phyloP scores from a whole-genome alignment of 2,329 filamentous ascomycete species.

The Trichoderma arundinaceum region DNA sequence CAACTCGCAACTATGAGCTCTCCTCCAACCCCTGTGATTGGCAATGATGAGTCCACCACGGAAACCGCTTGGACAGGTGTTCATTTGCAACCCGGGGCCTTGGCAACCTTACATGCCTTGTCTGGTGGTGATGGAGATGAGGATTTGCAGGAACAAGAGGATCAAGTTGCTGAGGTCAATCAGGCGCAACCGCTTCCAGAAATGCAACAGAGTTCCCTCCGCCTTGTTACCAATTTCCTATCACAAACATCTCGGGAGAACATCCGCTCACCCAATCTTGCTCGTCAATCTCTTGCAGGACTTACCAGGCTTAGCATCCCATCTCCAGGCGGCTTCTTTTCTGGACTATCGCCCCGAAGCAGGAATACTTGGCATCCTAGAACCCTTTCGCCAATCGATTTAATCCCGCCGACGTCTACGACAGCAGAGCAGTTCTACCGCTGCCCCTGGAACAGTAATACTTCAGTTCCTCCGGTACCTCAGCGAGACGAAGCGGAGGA shows the following conservation, averaged over 20 bases:
- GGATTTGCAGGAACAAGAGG: conserved; percentile 51
- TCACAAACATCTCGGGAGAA: conserved; percentile 35
- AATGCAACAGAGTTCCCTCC: conserved; percentile 60
- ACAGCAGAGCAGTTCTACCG: conserved; percentile 94
- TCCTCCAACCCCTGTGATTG: conserved; percentile 80
- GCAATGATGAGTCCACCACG: conserved; percentile 57
- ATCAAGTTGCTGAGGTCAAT: conserved; percentile 53
- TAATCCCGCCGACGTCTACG: conserved; percentile 76
- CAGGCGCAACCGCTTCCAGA: conserved; percentile 37
- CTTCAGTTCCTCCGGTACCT: conserved; percentile 46
- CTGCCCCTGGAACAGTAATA: conserved; percentile 70
- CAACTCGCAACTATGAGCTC: conserved; percentile 84
- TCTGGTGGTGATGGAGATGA: conserved; percentile 68
- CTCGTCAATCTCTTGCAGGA: conserved; percentile 66
- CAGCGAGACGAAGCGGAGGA: conserved; percentile 47
- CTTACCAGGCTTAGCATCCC: conserved; percentile 86
- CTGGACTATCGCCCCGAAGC: conserved; percentile 75
- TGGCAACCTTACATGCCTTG: conserved; percentile 80
- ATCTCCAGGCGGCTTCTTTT: conserved; percentile 91
- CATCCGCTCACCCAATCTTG: conserved; percentile 41
- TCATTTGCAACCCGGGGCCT: conserved; percentile 76
- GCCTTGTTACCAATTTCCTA: conserved; percentile 53
- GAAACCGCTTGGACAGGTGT: conserved; percentile 74
- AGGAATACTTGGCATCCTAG: conserved; percentile 82
- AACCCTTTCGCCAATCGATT: conserved; percentile 52